Evolutionary conservation across 345 rosid species (phyloP), one percentile per base, ranked within the genome.

Genomic region (Salix brachista): DNA sequence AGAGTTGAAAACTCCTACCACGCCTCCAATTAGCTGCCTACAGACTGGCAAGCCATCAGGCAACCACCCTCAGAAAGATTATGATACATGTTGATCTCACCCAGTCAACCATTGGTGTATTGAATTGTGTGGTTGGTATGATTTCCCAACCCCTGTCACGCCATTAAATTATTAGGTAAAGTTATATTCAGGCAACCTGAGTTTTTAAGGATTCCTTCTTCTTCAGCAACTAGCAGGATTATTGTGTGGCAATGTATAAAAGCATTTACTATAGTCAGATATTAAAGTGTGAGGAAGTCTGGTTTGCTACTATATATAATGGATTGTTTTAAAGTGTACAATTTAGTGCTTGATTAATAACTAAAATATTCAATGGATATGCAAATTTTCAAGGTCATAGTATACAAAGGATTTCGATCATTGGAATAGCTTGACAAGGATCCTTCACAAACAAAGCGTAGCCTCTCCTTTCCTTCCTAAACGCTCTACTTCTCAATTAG

Each of bases 21-120:
- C 82, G 72, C 99, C 98, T 44, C 99, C 99, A 7, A 90, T 96
- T 12, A 89, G 77, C 72, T 96, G 99, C 68, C 81, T 96, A 78
- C 96, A 89, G 78, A 84, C 88, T 7, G 99, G 99, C 18, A 96
- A 93, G 87, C 98, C 97, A 11, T 62, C 97, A 1, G 90, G 81
- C 78, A 93, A 87, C 82, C 83, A 91, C 61, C 87, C 88, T 61
- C 94, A 89, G 68, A 80, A 89, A 14, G 90, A 84, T 72, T 85
- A 77, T 64, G 97, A 93, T 76, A 54, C 80, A 2, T 96, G 99
- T 70, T 89, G 86, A 96, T 74, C 76, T 44, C 67, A 1, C 42
- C 39, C 48, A 39, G 36, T 54, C 8, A 30, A 25, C 34, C 28
- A 18, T 28, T 5, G 86, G 89, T 80, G 87, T 66, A 80, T 76